Conservation (phyloP, 768 basidiomycete genomes). For the Dendrothele bispora region DNA sequence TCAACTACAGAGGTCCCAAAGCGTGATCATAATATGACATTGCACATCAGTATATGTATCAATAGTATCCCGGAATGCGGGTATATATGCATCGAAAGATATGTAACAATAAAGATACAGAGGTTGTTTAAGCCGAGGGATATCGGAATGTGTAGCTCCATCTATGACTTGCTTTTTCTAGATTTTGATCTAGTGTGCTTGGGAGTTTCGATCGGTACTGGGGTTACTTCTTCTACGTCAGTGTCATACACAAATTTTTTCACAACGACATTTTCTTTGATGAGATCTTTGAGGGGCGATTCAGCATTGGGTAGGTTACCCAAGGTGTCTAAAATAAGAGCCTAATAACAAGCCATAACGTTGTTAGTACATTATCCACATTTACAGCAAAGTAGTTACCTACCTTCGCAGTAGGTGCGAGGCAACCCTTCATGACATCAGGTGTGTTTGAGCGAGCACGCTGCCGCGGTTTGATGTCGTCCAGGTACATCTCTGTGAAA, state of each 20-base stretch:
- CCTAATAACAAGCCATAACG: constrained; percentile 34
- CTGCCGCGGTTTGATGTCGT: constrained; percentile 60
- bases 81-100: too few relatives aligned
- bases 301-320: constrained; percentile 69
- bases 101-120: too few relatives aligned
- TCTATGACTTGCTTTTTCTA: constrained; percentile 49
- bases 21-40: too few relatives aligned
- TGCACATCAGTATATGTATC: too few relatives aligned
- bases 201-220: constrained; percentile 17
- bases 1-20: constrained; percentile 55
- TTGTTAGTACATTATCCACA: constrained; percentile 3
- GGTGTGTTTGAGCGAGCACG: constrained; percentile 40
- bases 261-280: constrained; percentile 65
- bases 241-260: constrained; percentile 83
- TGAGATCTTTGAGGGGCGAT: constrained; percentile 54
- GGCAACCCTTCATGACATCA: constrained; percentile 57
- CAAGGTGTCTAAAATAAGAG: constrained; percentile 61
- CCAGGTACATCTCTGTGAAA: constrained; percentile 58
- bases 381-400: constrained; percentile 6
- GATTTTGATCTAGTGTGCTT: constrained; percentile 60
- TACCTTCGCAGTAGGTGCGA: constrained; percentile 70
- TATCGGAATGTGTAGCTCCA: too few relatives aligned
- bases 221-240: constrained; percentile 43
- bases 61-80: too few relatives aligned
- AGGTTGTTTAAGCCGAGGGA: too few relatives aligned